phyloP scores from a whole-genome alignment of 2,329 filamentous ascomycete genomes.

The Dothistroma septosporum region DNA sequence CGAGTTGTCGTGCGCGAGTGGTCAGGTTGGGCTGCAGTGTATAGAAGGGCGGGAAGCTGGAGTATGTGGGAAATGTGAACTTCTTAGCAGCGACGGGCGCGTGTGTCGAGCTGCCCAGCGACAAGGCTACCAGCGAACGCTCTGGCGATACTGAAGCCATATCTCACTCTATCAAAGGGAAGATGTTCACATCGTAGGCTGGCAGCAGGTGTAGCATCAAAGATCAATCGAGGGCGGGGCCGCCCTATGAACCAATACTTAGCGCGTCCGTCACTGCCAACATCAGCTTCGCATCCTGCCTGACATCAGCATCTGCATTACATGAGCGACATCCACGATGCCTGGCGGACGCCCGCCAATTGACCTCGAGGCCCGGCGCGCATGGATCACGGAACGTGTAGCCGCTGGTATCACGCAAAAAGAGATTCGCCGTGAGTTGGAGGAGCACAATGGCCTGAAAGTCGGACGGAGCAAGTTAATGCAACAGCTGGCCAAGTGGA shows the following conservation, averaged over 20 bases:
- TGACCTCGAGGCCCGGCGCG: not conserved
- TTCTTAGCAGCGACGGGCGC: not conserved
- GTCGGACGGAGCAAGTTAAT: not conserved
- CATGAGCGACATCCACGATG: not conserved
- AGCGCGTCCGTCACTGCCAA: not conserved
- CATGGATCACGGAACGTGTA: not conserved
- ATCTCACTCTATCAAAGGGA: not conserved
- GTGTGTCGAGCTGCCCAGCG: slow-evolving; percentile 8
- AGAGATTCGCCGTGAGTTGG: not conserved
- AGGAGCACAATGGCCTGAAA: not conserved
- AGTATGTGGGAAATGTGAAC: slow-evolving; percentile 48
- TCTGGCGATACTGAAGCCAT: slow-evolving; percentile 9
- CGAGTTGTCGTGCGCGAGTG: slow-evolving; percentile 70
- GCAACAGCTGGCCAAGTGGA: not conserved
- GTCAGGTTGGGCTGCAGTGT: slow-evolving; percentile 71
- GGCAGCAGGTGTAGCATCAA: not conserved
- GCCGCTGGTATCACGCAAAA: not conserved
- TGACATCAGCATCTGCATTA: not conserved
- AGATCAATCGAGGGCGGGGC: slow-evolving; percentile 4
- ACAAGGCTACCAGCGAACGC: slow-evolving; percentile 13
- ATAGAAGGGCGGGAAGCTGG: slow-evolving; percentile 82
- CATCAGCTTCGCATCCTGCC: not conserved
- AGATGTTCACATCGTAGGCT: not conserved
- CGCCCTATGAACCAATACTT: not conserved
- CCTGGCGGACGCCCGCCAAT: not conserved